phyloP scores from a whole-genome alignment of 1,139 yeast species.

The Lodderomyces metapsilosis region DNA sequence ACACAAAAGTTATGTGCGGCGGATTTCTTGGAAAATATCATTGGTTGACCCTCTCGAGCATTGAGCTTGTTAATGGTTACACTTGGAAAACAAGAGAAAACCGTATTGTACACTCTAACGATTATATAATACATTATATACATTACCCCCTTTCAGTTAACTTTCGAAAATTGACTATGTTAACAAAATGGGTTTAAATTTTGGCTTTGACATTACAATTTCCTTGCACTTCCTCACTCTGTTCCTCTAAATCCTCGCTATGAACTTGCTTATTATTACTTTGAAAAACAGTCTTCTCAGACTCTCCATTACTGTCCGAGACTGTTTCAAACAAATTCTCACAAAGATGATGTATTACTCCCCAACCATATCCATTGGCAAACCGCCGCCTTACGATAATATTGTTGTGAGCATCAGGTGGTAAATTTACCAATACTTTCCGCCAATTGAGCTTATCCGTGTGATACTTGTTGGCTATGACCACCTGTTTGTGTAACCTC shows the following conservation, averaged over 20 bases:
- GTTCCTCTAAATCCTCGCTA: not conserved
- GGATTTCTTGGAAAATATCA: no score
- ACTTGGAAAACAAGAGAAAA: no score
- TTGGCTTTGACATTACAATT: not conserved
- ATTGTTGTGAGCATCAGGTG: slow-evolving; percentile 96
- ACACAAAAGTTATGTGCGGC: no score
- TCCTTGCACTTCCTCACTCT: not conserved
- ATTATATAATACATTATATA: no score
- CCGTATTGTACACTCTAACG: no score
- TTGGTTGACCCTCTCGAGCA: no score
- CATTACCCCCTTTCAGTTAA: not conserved
- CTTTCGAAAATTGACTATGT: not conserved
- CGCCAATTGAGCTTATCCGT: slow-evolving; percentile 74
- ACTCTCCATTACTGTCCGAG: not conserved
- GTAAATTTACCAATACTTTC: slow-evolving; percentile 79
- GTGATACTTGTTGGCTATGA: slow-evolving; percentile 87
- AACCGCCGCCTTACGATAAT: slow-evolving; percentile 85
- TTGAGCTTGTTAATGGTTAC: no score
- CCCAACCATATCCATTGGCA: slow-evolving; percentile 96
- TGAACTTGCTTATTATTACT: not conserved
- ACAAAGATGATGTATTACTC: slow-evolving; percentile 60
- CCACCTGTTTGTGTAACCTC: slow-evolving; percentile 60
- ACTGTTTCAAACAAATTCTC: slow-evolving; percentile 14
- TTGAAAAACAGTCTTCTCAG: not conserved
- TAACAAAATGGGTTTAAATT: not conserved